Evolutionary conservation across 2,329 filamentous ascomycete species (phyloP).

Genomic region (Sporothrix pallida): DNA sequence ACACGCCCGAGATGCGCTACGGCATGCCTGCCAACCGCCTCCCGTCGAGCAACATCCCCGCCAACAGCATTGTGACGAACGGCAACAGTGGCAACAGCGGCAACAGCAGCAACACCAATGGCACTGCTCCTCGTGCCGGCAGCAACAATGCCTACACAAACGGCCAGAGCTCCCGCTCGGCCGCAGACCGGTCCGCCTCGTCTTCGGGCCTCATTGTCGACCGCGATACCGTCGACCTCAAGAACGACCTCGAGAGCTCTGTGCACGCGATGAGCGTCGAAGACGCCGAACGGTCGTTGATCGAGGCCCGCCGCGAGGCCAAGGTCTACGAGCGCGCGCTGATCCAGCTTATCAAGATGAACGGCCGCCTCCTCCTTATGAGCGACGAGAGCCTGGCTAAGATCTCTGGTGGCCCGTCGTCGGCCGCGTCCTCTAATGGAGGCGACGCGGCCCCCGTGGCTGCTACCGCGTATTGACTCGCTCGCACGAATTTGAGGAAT

Average conservation of each 20-base stretch:
- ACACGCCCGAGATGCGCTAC: conserved; percentile 34
- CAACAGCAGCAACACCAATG: conserved; percentile 22
- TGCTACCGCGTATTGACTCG: conserved; percentile 33
- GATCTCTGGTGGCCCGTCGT: neutral
- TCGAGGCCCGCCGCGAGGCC: conserved; percentile 61
- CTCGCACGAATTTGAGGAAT: conserved; percentile 1
- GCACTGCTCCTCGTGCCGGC: neutral
- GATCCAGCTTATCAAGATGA: conserved; percentile 65
- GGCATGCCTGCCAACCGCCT: conserved; percentile 18
- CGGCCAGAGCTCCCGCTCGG: neutral
- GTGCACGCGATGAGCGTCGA: conserved; percentile 66
- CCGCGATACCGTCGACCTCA: conserved; percentile 30
- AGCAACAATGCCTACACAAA: neutral
- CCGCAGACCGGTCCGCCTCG: neutral
- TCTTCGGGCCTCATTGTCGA: conserved; percentile 8
- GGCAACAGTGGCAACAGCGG: conserved; percentile 8
- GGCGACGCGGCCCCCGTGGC: conserved; percentile 22
- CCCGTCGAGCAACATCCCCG: conserved; percentile 22
- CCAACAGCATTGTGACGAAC: conserved; percentile 23
- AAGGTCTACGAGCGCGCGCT: conserved; percentile 67
- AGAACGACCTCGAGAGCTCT: conserved; percentile 41
- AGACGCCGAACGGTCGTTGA: conserved; percentile 64
- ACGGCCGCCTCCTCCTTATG: conserved; percentile 57
- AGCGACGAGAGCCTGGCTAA: conserved; percentile 28
- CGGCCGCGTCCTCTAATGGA: neutral